Conservation (phyloP, 805 yeast species). For the Komagataella phaffii region DNA sequence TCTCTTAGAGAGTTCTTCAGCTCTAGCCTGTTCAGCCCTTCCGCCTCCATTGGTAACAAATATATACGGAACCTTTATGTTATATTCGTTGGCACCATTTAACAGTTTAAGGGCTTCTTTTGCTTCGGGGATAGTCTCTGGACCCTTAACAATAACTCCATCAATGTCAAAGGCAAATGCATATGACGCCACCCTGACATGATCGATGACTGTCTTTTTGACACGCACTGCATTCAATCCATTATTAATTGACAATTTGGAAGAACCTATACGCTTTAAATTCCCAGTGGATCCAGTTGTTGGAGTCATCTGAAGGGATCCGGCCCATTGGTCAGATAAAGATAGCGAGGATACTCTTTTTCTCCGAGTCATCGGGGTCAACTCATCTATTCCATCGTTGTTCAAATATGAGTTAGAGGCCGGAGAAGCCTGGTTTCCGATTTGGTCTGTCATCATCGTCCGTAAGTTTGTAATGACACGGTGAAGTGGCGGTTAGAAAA, state of each 20-base stretch:
- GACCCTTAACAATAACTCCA: slow-evolving; percentile 81
- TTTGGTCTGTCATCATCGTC: not conserved
- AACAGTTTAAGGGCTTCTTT: slow-evolving; percentile 56
- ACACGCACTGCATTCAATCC: slow-evolving; percentile 29
- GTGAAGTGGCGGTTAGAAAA: not conserved
- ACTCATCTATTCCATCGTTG: slow-evolving; percentile 59
- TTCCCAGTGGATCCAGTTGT: slow-evolving; percentile 3
- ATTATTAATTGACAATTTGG: slow-evolving; percentile 16
- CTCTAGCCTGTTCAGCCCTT: slow-evolving; percentile 61
- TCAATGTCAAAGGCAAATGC: slow-evolving; percentile 92
- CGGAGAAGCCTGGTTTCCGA: not conserved
- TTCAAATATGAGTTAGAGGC: slow-evolving; percentile 36
- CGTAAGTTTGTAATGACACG: not conserved
- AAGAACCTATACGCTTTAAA: slow-evolving; percentile 10
- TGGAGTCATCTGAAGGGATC: slow-evolving; percentile 12
- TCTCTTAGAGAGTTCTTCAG: slow-evolving; percentile 53
- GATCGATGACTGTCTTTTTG: slow-evolving; percentile 46
- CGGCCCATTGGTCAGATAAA: slow-evolving; percentile 59
- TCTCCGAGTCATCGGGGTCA: slow-evolving; percentile 48
- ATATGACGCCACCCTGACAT: slow-evolving; percentile 61
- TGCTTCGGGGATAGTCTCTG: slow-evolving; percentile 74
- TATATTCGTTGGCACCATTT: slow-evolving; percentile 66
- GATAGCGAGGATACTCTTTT: slow-evolving; percentile 56
- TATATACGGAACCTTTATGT: slow-evolving; percentile 70
- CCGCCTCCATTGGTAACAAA: slow-evolving; percentile 93